Evolutionary conservation across 257 asterid species (phyloP).

Genomic region (Euphrasia confusa): DNA sequence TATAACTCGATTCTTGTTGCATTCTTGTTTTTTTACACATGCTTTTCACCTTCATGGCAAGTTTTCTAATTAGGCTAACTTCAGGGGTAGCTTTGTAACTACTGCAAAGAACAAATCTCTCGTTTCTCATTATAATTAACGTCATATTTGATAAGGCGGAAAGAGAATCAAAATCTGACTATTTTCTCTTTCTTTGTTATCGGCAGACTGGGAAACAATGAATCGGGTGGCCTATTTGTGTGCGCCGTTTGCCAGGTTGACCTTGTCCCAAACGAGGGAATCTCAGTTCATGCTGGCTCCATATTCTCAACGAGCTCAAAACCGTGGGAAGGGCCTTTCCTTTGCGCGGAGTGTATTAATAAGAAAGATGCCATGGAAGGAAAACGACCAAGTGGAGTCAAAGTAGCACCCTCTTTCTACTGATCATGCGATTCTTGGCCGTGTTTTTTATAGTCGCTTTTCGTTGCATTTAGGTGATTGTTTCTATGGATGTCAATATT

Average conservation of each 20-base stretch:
- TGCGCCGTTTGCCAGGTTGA: constrained; percentile 71
- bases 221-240: constrained; percentile 43
- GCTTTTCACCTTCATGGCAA: not conserved
- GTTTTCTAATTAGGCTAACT: not conserved
- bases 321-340: constrained; percentile 93
- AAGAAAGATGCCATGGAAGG: constrained; percentile 86
- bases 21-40: no score
- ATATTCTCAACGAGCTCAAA: constrained; percentile 65
- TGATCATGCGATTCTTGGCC: not conserved
- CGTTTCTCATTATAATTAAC: not conserved
- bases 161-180: not conserved
- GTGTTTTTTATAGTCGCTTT: not conserved
- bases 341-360: constrained; percentile 59
- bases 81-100: not conserved
- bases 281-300: constrained; percentile 71
- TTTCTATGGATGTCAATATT: constrained; percentile 16
- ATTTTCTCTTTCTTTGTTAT: not conserved
- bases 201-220: constrained; percentile 63
- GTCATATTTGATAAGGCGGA: no score
- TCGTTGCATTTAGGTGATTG: constrained; percentile 13
- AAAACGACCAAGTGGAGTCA: constrained; percentile 28
- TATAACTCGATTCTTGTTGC: no score
- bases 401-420: constrained; percentile 22
- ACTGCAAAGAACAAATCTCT: no score
- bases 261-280: constrained; percentile 61